Evolutionary conservation across 2,329 filamentous ascomycete genomes (phyloP), one percentile per base, ranked within the genome.

Genomic region (Ceratocystis lukuohia): DNA sequence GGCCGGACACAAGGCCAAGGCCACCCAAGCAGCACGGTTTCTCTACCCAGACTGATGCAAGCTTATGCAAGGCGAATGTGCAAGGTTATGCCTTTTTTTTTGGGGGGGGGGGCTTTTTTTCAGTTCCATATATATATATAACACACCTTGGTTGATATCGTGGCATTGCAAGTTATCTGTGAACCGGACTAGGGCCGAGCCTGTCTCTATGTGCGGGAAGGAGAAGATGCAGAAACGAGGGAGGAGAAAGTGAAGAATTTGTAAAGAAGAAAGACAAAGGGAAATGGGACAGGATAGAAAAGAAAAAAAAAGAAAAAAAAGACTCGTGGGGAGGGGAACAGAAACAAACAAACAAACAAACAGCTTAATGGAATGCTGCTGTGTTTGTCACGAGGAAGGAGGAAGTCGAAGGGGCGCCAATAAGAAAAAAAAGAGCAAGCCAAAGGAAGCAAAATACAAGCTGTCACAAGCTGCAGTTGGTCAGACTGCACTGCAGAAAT

Each of bases 131-230:
- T 20, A 45, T 56, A 33, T 22, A 41, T 50, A 20, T 20, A 37
- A 57, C 70, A 33, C 59, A 70, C 70, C 68, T 68, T 57, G 69
- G 70, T 62, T 70, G 69, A 65, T 68, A 70, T 48, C 69, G 69
- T 15, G 68, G 63, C 66, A 66, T 66, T 56, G 44, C 41, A 30
- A 30, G 20, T 61, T 65, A 45, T 65, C 25, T 33, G 59, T 41
- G 37, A 57, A 59, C 20, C 41, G 59, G 30, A 33, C 50, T 61
- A 50, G 37, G 57, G 57, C 50, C 61, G 33, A 30, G n/a, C 28
- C 7, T 53, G 25, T 62, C 37, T 41, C 37, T 41, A 15, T 41
- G 3, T 12, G 25, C 6, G 57, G 48, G 46, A 44, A 6, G 50
- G 25, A 17, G 17, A 22, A 37, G 37, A 33, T 50, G 22, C 12